Evolutionary conservation across 306 rosid species (phyloP).

Genomic region (Cicer bijugum): DNA sequence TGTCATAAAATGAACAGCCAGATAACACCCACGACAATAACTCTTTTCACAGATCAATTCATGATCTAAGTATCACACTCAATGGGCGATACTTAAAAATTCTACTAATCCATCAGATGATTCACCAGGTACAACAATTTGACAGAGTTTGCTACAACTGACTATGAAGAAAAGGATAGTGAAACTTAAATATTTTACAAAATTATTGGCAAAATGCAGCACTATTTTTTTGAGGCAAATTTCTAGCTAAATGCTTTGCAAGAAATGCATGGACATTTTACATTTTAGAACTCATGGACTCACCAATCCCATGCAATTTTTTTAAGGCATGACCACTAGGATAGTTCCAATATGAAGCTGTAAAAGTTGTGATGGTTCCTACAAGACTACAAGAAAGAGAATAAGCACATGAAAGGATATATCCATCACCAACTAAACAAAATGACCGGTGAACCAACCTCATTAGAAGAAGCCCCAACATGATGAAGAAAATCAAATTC

Average conservation of each 20-base stretch:
- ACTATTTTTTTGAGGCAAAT: constrained; percentile 9
- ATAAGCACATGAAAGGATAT: constrained; percentile 38
- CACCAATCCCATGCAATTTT: constrained; percentile 70
- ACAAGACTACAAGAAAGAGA: constrained; percentile 77
- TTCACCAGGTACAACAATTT: constrained; percentile 9
- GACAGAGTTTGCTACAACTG: constrained; percentile 3
- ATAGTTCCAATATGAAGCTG: constrained; percentile 87
- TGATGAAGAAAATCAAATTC: constrained; percentile 67
- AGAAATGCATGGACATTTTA: constrained; percentile 30
- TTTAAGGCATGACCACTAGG: constrained; percentile 89
- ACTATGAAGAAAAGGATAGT: constrained; percentile 1
- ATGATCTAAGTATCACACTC: constrained; percentile 2
- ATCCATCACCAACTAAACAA: constrained; percentile 35
- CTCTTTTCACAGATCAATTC: background rate
- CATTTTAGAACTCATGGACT: constrained; percentile 39
- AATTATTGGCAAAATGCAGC: constrained; percentile 26
- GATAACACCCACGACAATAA: constrained; percentile 13
- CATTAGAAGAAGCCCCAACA: constrained; percentile 69
- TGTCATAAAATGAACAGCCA: background rate
- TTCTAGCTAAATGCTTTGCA: constrained; percentile 11
- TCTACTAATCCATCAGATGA: constrained; percentile 2
- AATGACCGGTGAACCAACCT: constrained; percentile 60
- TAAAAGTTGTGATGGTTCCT: constrained; percentile 71
- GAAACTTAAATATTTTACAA: constrained; percentile 10
- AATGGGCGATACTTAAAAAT: background rate